phyloP scores from a whole-genome alignment of 768 basidiomycete species.

The Boletus subcaerulescens region DNA sequence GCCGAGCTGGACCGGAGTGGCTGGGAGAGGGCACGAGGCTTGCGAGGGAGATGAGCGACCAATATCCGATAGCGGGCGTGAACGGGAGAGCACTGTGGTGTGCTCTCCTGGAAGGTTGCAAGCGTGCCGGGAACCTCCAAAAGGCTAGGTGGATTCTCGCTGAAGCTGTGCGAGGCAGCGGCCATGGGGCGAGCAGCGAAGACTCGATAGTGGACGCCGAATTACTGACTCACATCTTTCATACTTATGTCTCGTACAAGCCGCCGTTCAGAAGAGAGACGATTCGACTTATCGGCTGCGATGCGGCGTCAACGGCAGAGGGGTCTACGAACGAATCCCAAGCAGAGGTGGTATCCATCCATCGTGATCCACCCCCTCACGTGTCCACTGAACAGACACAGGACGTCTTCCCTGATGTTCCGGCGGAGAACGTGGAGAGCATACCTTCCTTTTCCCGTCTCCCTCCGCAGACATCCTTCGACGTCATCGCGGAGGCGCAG shows the following conservation, averaged over 20 bases:
- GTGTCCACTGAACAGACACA: constrained; percentile 4
- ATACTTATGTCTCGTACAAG: constrained; percentile 79
- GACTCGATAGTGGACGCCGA: constrained; percentile 54
- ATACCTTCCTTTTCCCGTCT: constrained; percentile 42
- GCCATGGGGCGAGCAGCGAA: constrained; percentile 18
- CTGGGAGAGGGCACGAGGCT: constrained; percentile 82
- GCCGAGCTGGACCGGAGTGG: constrained; percentile 61
- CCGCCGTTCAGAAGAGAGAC: constrained; percentile 61
- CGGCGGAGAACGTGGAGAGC: background rate
- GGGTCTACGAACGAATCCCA: constrained; percentile 2
- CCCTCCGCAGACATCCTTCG: constrained; percentile 69
- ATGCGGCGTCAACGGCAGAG: background rate
- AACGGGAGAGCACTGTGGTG: constrained; percentile 64
- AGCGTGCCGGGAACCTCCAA: constrained; percentile 78
- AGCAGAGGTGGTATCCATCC: background rate
- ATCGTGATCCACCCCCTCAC: background rate
- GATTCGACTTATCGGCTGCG: constrained; percentile 40
- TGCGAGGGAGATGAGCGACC: constrained; percentile 83
- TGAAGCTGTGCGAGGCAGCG: constrained; percentile 50
- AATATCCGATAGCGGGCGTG: constrained; percentile 38
- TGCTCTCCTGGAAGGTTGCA: constrained; percentile 88
- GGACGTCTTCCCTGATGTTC: constrained; percentile 2
- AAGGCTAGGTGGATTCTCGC: constrained; percentile 88
- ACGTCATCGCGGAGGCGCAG: constrained; percentile 66
- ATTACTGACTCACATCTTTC: constrained; percentile 80